Evolutionary conservation across 495 filamentous ascomycete species (phyloP), one percentile per base, ranked within the genome.

Genomic region (Pyronema omphalodes): DNA sequence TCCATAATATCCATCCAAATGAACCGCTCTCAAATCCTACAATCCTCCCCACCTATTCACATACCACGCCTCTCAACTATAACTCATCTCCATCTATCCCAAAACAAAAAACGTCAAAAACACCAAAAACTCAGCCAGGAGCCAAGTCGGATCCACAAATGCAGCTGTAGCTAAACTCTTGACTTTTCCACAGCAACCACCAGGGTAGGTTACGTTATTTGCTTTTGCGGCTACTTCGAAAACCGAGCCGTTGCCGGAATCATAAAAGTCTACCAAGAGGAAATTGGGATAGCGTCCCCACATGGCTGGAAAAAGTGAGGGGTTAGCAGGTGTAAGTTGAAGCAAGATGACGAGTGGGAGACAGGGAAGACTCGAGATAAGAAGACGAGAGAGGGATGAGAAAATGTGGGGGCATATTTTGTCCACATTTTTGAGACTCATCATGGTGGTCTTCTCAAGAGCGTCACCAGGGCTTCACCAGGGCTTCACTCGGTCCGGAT

Each of bases 141-240:
- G 39, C 11, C 11, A 12, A 12, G 15, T 41, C 15, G 39, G 39
- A 41, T 41, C 15, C 15, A 41, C 39, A 12, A 41, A 41, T 41
- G 39, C 11, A 7, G 39, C 23, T 62, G 60, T 58, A 59, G 69
- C 70, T 60, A 66, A 66, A 58, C 60, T 64, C 61, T 72, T 69
- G 67, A 36, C 56, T 29, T 59, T 59, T 34, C 57, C 57, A 7
- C 55, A 57, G 18, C 55, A 57, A 40, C 51, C 55, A 45, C 56
- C 51, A 54, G 36, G 35, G 51, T 51, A 54, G 23, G 40, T 54
- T 18, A 96, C 86, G 55, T 85, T 83, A 66, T 96, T 96, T 62
- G 80, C 78, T 57, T 73, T 65, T 8, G 89, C 89, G 3, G 88
- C 89, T 39, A 91, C 87, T 62, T 89, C 79, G 62, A 96, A 94